These are phyloP conservation scores for Mortierella sp. DNA, from an alignment of 371 early-diverging fungal genomes.

Conservation along the genomic window DNA sequence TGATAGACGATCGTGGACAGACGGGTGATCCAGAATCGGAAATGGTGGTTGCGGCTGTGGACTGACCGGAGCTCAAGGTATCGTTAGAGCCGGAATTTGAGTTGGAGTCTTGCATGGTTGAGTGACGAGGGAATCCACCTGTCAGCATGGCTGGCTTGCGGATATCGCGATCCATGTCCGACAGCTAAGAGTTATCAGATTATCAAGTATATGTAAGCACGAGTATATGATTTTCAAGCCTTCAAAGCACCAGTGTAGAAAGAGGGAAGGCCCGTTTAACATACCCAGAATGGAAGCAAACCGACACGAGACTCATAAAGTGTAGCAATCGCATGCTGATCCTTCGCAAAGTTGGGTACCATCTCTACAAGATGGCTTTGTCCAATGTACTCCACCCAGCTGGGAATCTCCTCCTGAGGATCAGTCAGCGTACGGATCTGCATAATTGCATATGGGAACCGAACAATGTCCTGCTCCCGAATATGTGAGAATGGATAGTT, in stretches of 20 bases:
- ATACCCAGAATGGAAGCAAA: slow-evolving; percentile 95
- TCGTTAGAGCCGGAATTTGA: slow-evolving; percentile 47
- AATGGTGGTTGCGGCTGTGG: slow-evolving; percentile 28
- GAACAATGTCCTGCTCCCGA: slow-evolving; percentile 77
- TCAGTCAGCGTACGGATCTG: slow-evolving; percentile 90
- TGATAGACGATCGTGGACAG: slow-evolving; percentile 1
- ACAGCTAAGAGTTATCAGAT: slow-evolving; percentile 60
- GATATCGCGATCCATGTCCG: slow-evolving; percentile 67
- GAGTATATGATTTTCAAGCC: no score
- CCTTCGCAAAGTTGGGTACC: slow-evolving; percentile 98
- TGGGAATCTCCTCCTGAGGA: slow-evolving; percentile 77
- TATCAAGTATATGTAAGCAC: no score
- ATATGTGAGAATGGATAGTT: slow-evolving; percentile 88
- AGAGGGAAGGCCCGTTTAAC: no score
- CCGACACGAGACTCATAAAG: slow-evolving; percentile 87
- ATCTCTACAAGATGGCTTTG: slow-evolving; percentile 92
- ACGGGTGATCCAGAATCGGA: slow-evolving; percentile 12
- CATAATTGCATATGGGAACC: slow-evolving; percentile 97
- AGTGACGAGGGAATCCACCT: slow-evolving; percentile 22
- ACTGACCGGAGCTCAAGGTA: slow-evolving; percentile 24
- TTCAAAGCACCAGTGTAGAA: no score
- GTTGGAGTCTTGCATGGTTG: slow-evolving; percentile 28
- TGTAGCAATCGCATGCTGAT: slow-evolving; percentile 95
- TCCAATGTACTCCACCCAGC: slow-evolving; percentile 92
- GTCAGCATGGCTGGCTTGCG: slow-evolving; percentile 60